Evolutionary conservation across 495 filamentous ascomycete species (phyloP), one percentile per base, ranked within the genome.

Genomic region (Penicillium malachiteum): DNA sequence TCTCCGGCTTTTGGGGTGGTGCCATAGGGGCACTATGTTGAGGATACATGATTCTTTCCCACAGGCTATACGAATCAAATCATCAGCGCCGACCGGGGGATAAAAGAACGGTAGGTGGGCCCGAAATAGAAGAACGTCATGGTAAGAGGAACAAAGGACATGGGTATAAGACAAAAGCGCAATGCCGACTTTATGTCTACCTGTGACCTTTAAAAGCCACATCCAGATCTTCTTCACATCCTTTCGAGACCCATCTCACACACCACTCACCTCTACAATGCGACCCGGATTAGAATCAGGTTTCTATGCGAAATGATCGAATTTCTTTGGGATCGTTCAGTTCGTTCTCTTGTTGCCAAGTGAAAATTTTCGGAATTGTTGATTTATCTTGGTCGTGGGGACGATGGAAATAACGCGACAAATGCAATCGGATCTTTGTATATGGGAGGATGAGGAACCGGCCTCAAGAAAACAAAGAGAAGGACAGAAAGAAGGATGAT

Each of bases 1-100:
- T 98, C 79, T 97, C 94, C 45, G 94, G 94, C 71, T 96, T 96
- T 72, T 96, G 92, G 18, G 84, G 82, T 18, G 85, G 84, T 59
- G 84, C 80, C 83, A 87, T 86, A 5, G 79, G 73, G 55, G 78
- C 71, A 68, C 73, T 71, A 52, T 72, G 71, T 62, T 81, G 78
- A 40, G 80, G 68, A 68, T 81, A 82, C 80, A 82, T 82, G 32
- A 61, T 68, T 41, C 7, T 40, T 30, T 38, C 49, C 55, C 37
- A 43, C 55, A 18, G 32, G 50, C 40, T 54, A 35, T 51, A 18
- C 34, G 40, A 47, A 26, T 26, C 10, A 47, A 35, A 56, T 39
- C 16, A 48, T 66, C 48, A 68, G 63, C 48, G 54, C 50, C 45
- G 51, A 64, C 56, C 42, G 47, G 42, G 34, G 54, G 54, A 26